Base-by-base conservation (phyloP, 2,329 filamentous ascomycete species). In the Colletotrichum chlorophyti region DNA sequence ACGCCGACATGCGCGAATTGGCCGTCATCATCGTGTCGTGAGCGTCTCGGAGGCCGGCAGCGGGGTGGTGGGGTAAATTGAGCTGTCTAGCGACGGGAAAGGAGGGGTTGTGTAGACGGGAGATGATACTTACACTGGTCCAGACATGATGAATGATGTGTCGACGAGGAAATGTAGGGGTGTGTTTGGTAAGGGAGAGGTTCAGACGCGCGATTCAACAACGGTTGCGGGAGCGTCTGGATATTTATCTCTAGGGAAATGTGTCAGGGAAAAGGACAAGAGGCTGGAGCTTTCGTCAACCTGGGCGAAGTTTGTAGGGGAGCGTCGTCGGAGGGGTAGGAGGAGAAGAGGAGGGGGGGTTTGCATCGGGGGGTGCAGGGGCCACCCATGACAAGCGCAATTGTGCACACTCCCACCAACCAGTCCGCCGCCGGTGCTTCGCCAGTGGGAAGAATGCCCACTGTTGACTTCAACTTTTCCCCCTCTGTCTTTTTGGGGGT, bases 121-220 rank as follows among this genome's bases (percentile, higher is more conserved):
- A 61, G 49, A 60, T 57, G 63, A 35, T 59, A 87, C 86, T 88
- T 85, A 89, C 86, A 86, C 84, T 77, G 86, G 76, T 74, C 83
- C 83, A 82, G 84, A 86, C 84, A 87, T 86, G 76, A 76, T 83
- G 76, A 73, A 50, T 42, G 60, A 41, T 62, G 23, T 40, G 57
- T 57, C 53, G 37, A 24, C 51, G 49, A 40, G 37, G 21, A 26
- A 41, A 32, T 15, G 21, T 55, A 35, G 51, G 55, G 55, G 42
- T 48, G 21, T 40, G 21, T 55, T 47, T 58, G 50, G 48, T 42
- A 37, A 34, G 35, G 53, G 32, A 58, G 40, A 53, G 32, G 53
- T 42, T 63, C 58, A 31, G 14, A 47, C 58, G 29, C 53, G 53
- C 53, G 49, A 51, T 24, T 49, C 57, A 31, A 19, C 11, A 38